These are phyloP conservation scores for Coniferiporia sulphurascens DNA, from an alignment of 1,284 basidiomycete genomes.

Conservation along the genomic window DNA sequence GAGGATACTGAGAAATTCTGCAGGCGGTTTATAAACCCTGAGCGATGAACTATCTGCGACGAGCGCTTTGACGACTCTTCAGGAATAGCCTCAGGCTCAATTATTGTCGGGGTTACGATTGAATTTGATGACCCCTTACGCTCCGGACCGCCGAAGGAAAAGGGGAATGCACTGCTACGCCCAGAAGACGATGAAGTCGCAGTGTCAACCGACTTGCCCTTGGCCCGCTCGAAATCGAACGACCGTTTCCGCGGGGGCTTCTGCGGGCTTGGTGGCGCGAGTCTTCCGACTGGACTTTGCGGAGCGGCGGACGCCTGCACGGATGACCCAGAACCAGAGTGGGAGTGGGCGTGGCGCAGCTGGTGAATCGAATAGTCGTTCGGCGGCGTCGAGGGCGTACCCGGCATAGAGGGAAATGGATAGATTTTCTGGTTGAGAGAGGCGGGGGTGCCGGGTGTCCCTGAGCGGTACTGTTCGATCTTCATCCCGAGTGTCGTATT, in stretches of 20 bases:
- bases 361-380: conserved; percentile 29
- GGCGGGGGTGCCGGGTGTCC: conserved; percentile 29
- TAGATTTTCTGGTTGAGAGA: conserved; percentile 31
- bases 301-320: not conserved
- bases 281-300: not conserved
- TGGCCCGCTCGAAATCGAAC: conserved; percentile 15
- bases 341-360: conserved; percentile 31
- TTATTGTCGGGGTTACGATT: conserved; percentile 37
- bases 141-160: conserved; percentile 27
- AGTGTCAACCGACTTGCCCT: conserved; percentile 7
- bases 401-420: conserved; percentile 42
- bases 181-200: conserved; percentile 23
- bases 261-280: conserved; percentile 11
- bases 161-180: conserved; percentile 30
- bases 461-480: conserved; percentile 54
- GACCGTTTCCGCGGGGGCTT: conserved; percentile 15
- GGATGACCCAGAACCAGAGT: conserved; percentile 15
- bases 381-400: conserved; percentile 25
- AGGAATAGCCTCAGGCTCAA: conserved; percentile 34
- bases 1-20: conserved; percentile 41
- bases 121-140: conserved; percentile 15
- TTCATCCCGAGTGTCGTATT: conserved; percentile 54
- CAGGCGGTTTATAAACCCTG: conserved; percentile 71
- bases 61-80: conserved; percentile 44
- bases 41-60: conserved; percentile 72